Evolutionary conservation across 768 basidiomycete species (phyloP).

Genomic region (Suillus hirtellus): DNA sequence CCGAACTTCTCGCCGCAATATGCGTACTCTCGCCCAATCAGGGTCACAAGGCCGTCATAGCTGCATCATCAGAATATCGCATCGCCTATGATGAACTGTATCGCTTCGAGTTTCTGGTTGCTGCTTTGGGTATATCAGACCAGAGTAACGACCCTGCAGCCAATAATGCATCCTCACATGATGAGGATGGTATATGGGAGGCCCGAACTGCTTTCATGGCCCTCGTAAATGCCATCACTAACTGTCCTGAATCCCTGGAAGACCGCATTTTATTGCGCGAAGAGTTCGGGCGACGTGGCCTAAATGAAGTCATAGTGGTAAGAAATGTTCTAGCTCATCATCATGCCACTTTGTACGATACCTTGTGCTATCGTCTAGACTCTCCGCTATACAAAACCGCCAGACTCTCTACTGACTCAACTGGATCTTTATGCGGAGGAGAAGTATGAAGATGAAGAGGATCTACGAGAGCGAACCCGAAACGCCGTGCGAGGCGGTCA

Average conservation of each 20-base stretch:
- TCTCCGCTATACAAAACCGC: conserved; percentile 72
- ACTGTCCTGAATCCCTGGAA: conserved; percentile 74
- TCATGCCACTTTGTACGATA: neutral
- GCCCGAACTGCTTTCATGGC: conserved; percentile 74
- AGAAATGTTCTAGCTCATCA: conserved; percentile 29
- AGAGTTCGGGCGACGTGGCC: conserved; percentile 76
- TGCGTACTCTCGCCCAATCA: conserved; percentile 71
- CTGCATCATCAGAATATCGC: conserved; percentile 80
- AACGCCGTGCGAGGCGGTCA: conserved; percentile 31
- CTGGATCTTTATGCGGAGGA: conserved; percentile 83
- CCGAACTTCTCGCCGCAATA: conserved; percentile 82
- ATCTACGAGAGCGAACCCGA: conserved; percentile 68
- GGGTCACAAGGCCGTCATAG: conserved; percentile 73
- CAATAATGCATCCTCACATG: conserved; percentile 36
- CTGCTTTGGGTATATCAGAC: conserved; percentile 58
- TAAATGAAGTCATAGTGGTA: conserved; percentile 85
- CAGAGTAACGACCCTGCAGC: conserved; percentile 35
- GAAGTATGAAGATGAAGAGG: conserved; percentile 87
- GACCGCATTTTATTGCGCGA: conserved; percentile 78
- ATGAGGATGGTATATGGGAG: conserved; percentile 78
- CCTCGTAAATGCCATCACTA: conserved; percentile 77
- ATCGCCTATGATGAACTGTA: conserved; percentile 69
- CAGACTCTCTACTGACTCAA: conserved; percentile 77
- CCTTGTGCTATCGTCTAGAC: conserved; percentile 43
- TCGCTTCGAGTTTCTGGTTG: conserved; percentile 77